Base-by-base conservation (phyloP, 495 filamentous ascomycete species). In the Melanomma pulvis-pyrius region DNA sequence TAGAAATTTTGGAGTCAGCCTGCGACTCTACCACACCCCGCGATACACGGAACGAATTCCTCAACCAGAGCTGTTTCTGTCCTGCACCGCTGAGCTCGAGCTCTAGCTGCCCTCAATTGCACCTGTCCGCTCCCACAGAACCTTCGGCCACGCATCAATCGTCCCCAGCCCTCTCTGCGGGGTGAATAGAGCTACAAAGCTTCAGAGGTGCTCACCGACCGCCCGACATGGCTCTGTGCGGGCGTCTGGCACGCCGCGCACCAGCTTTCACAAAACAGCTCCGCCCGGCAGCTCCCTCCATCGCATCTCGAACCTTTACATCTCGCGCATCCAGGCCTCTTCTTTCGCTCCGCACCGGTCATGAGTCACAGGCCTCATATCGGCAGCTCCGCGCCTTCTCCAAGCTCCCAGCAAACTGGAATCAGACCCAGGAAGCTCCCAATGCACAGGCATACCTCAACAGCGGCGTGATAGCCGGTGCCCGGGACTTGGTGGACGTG, bases 361-460 rank as follows among this genome's bases (percentile, higher is more conserved):
- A 68, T 68, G 59, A 68, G 41, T 68, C 69, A 68, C 49, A 30
- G 9, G 29, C 60, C 13, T 22, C 47, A 26, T 49, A 61, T 44
- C 46, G 65, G 34, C 69, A 71, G 29, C 52, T 71, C 8, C 59
- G 69, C 41, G 60, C 69, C 21, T 71, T 71, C 61, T 57, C 69
- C 17, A 64, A 68, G 50, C 1, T 68, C 32, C 29, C 59, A 15
- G 64, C 69, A 48, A 56, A 47, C 19, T 62, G 58, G 52, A 74
- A 68, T 52, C 53, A 74, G 55, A 75, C 65, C 39, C 86, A 93
- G 76, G 79, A 83, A 67, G 87, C 92, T 46, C 93, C 92, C 32
- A 89, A 90, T 71, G 88, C 93, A 21, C 88, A 93, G 73, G 90
- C 93, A 54, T 96, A 96, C 76, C 81, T 98, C 59, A 84, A 88